A percentile compares a stretch with the other conserved stretches of the same genome.
These are phyloP conservation scores for Cyclostephanos invisitatus DNA, from an alignment of 108 stramenopile species.

Conservation along the genomic window DNA sequence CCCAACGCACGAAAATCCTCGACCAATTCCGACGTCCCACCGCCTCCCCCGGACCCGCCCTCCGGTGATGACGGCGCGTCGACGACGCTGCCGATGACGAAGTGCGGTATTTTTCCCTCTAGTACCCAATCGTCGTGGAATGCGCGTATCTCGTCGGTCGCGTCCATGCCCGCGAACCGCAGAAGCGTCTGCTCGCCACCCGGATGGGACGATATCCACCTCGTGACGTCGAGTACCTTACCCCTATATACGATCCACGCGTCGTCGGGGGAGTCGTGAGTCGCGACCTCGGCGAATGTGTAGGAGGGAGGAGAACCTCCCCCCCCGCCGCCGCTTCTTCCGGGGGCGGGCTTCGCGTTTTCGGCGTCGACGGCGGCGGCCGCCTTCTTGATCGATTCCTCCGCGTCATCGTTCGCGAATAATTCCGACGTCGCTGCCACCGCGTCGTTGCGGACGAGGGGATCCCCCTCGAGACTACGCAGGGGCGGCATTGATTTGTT, in stretches of 20 bases:
- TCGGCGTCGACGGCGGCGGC: too few relatives aligned
- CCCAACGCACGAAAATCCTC: constrained; percentile 59
- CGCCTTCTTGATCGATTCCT: background rate
- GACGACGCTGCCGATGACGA: constrained; percentile 59
- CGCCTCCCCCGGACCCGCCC: too few relatives aligned
- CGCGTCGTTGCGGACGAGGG: background rate
- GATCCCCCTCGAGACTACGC: background rate
- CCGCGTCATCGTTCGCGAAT: background rate
- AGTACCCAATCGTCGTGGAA: constrained; percentile 67
- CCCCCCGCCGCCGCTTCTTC: too few relatives aligned
- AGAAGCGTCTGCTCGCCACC: constrained; percentile 70
- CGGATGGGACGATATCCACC: constrained; percentile 67
- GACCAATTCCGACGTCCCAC: constrained; percentile 48
- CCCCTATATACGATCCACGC: constrained; percentile 61
- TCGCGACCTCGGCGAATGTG: constrained; percentile 48
- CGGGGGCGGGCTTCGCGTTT: background rate
- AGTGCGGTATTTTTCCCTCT: constrained; percentile 53
- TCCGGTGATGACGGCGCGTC: constrained; percentile 40
- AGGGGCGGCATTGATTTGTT: background rate
- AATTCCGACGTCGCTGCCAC: background rate
- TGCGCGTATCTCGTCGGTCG: constrained; percentile 69
- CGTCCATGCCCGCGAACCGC: constrained; percentile 73
- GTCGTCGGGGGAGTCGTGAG: constrained; percentile 41
- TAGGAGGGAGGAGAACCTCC: constrained; percentile 8
- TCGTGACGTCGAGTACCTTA: constrained; percentile 75